Base-by-base conservation (phyloP, 345 rosid species). In the Pugionium cornutum region DNA sequence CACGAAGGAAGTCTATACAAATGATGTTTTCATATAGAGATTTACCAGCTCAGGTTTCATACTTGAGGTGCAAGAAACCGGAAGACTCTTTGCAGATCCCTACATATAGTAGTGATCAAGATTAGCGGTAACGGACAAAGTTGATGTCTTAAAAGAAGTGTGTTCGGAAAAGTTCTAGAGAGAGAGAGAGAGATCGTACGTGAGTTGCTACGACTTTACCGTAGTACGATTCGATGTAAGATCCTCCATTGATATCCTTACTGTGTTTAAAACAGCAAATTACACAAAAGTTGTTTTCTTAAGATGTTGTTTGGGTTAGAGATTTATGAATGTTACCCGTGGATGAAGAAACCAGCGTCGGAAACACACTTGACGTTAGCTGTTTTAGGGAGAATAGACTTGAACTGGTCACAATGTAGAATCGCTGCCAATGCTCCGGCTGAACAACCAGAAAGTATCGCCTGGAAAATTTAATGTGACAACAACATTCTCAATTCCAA, bases 391-490 rank as follows among this genome's bases (percentile, higher is more conserved):
- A 91, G 77, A 44, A 84, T 84, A 47, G 83, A 68, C 30, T 82
- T 78, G 77, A 94, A 94, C 43, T 79, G 71, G 75, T 94, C 97
- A 29, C 97, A 94, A 51, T 94, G 86, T 75, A 94, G 68, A 59
- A 94, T 88, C 4, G 96, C 78, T 53, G 96, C 82, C 86, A 94
- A 77, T 57, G 96, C 97, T 37, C 99, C 97, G 6, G 99, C 99
- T 50, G 99, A 94, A 74, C 99, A 94, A 58, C 97, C 99, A 0
- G 97, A 83, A 36, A 94, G 92, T 77, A 94, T 74, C 55, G 97
- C 99, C 99, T 94, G 56, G 46, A 64, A 53, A 36, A 40, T 50
- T 29, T 31, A 1, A 58, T 43, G 30, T 52, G 7, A 58, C 46
- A 9, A 45, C 44, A 43, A 67, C 2, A 4, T 37, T n/a, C 9